Evolutionary conservation across 495 filamentous ascomycete species (phyloP), one percentile per base, ranked within the genome.

Genomic region (Rostrohypoxylon terebratum): DNA sequence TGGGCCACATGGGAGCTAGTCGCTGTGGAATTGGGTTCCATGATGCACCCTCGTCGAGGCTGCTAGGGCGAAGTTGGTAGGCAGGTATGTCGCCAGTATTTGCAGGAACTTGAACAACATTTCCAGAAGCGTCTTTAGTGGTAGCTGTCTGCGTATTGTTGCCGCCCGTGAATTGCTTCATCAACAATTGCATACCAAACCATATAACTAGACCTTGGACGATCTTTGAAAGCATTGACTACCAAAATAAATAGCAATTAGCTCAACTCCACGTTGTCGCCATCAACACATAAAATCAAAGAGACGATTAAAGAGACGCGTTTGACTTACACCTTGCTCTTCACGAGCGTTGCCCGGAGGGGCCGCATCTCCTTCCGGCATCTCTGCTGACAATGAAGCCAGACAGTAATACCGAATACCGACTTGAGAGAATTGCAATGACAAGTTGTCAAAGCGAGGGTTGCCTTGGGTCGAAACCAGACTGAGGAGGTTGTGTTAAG

Each of bases 1-100:
- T 71, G 0, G 92, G 89, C 96, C 96, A 99, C 76, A 98, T 95
- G 4, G 96, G 93, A 10, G 91, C 90, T 65, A 97, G 86, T 28
- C 84, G 81, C 63, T 94, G 89, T 25, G 96, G 95, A 59, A 96
- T 82, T 20, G 84, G 79, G 77, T 86, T 94, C 82, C 93, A 96
- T 33, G 86, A 76, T 44, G 89, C 86, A 60, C 90, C 89, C 20
- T 85, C 81, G 69, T 90, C 81, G 70, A 88, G 82, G 31, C 74
- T 81, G 59, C 82, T 69, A 14, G 91, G 90, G 66, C 93, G 89
- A 67, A 89, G 85, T 40, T 83, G 81, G 76, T 90, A 96, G 21
- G 89, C 80, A 14, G 93, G 90, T 42, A 94, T 87, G 14, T 78
- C 81, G 58, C 79, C 79, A 53, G 80, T 80, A 68, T 81, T 79